A percentile compares a stretch with the other conserved stretches of the same genome.
Evolutionary conservation across 139 green algal genomes (phyloP).

Genomic region (Closterium sp.): DNA sequence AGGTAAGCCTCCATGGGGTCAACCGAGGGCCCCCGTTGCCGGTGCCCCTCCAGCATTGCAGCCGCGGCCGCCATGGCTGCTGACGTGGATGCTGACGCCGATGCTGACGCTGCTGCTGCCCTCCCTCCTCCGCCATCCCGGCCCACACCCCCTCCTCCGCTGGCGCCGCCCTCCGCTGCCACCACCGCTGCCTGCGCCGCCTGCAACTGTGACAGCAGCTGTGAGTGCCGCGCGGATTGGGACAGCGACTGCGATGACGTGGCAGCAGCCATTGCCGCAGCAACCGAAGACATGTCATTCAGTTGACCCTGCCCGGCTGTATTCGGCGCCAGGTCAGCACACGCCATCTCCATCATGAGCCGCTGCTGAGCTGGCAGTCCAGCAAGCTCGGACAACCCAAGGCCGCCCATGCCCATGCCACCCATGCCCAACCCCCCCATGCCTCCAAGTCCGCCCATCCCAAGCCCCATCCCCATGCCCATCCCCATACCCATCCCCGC

Average conservation of each 20-base stretch:
- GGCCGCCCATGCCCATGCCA: not conserved
- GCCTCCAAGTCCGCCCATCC: not conserved
- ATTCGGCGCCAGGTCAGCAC: not conserved
- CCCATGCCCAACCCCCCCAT: not conserved
- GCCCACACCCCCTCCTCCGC: too few relatives aligned
- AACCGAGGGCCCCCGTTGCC: not conserved
- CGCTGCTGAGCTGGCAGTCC: not conserved
- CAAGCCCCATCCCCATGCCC: not conserved
- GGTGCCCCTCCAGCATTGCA: not conserved
- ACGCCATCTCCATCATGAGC: not conserved
- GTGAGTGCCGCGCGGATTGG: not conserved
- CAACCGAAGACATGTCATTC: not conserved
- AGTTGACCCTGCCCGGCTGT: not conserved
- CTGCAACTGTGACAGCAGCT: not conserved
- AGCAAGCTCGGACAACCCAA: not conserved
- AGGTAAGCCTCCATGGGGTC: not conserved
- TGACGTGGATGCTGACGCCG: not conserved
- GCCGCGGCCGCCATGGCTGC: not conserved
- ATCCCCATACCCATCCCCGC: not conserved
- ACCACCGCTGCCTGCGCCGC: not conserved
- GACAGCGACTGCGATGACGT: not conserved
- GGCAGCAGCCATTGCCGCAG: not conserved
- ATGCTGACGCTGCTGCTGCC: not conserved
- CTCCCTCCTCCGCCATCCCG: not conserved
- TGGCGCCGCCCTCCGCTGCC: not conserved